Conservation (phyloP, 192 early-diverging fungal species). For the Podila verticillata region DNA sequence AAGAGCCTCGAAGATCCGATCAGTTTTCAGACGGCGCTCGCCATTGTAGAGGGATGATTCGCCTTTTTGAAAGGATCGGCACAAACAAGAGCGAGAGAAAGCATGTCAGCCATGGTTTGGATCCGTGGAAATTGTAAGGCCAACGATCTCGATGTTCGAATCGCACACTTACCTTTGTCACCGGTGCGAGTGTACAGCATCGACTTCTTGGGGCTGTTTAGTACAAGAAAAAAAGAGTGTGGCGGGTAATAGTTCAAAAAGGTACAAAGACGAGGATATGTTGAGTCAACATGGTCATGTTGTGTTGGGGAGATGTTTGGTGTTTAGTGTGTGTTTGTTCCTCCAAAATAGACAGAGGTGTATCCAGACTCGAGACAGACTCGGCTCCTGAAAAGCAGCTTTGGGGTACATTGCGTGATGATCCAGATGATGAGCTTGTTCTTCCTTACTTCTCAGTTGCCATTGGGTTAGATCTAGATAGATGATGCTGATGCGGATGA, state of each 20-base stretch:
- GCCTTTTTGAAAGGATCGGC: conserved; percentile 51
- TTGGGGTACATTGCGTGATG: too few relatives aligned
- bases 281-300: not conserved
- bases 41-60: conserved; percentile 91
- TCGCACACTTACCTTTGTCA: conserved; percentile 70
- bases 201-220: conserved; percentile 51
- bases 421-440: too few relatives aligned
- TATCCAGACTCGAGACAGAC: too few relatives aligned
- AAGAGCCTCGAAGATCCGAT: conserved; percentile 91
- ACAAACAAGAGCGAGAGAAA: too few relatives aligned
- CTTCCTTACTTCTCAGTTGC: too few relatives aligned
- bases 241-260: not conserved
- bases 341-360: too few relatives aligned
- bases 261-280: not conserved
- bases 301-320: too few relatives aligned
- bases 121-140: not conserved
- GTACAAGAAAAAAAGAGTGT: not conserved
- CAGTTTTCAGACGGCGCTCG: conserved; percentile 88
- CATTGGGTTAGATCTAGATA: too few relatives aligned
- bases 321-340: too few relatives aligned
- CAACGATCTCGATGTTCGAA: not conserved
- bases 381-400: too few relatives aligned
- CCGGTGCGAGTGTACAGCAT: conserved; percentile 95
- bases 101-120: not conserved
- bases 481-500: too few relatives aligned